These are phyloP conservation scores for Pulveroboletus sp. DNA, from an alignment of 768 basidiomycete species.

Conservation along the genomic window DNA sequence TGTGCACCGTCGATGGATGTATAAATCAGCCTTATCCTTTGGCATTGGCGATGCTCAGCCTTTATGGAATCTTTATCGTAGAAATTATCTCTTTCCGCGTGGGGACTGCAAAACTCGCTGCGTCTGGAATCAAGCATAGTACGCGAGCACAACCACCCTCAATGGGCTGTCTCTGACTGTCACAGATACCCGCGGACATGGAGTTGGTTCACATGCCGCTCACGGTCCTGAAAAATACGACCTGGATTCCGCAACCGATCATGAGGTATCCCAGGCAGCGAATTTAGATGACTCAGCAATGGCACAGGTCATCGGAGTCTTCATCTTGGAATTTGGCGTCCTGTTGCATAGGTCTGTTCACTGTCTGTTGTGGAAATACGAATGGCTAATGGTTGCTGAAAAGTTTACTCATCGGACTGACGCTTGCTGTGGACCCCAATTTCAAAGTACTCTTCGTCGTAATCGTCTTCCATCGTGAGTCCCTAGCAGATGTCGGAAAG, in stretches of 20 bases:
- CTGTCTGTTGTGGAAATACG: not conserved
- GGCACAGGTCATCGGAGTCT: constrained; percentile 82
- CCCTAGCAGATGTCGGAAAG: not conserved
- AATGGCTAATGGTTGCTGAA: not conserved
- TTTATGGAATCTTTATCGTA: constrained; percentile 79
- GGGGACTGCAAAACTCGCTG: constrained; percentile 68
- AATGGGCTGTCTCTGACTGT: not conserved
- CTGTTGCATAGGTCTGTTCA: constrained; percentile 64
- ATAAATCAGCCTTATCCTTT: constrained; percentile 71
- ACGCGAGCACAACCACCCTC: constrained; percentile 10
- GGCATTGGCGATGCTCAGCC: constrained; percentile 73
- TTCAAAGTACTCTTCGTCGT: constrained; percentile 91
- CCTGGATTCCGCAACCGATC: constrained; percentile 21
- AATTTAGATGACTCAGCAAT: constrained; percentile 40
- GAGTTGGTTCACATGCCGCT: constrained; percentile 52
- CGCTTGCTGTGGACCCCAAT: constrained; percentile 78
- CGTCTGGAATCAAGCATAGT: constrained; percentile 64
- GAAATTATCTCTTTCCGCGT: constrained; percentile 86
- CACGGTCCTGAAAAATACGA: constrained; percentile 59
- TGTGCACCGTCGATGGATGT: not conserved
- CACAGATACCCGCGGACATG: constrained; percentile 67
- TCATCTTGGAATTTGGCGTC: constrained; percentile 93
- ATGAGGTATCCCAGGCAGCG: constrained; percentile 19
- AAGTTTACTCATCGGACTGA: constrained; percentile 83
- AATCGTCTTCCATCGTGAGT: constrained; percentile 86